phyloP scores from a whole-genome alignment of 2,329 filamentous ascomycete genomes.

The Fusarium sterilihyphosum region DNA sequence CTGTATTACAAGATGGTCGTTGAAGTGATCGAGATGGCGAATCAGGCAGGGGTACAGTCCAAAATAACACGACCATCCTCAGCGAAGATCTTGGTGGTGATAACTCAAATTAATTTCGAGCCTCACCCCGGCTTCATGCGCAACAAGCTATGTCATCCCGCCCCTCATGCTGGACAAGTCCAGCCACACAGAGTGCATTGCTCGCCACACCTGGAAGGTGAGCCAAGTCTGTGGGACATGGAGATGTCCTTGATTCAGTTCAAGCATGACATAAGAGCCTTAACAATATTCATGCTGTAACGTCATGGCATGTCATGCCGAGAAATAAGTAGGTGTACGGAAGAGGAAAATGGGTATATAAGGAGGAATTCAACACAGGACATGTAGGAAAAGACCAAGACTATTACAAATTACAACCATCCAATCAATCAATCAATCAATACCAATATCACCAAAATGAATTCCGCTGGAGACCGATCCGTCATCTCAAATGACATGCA shows the following conservation, averaged over 20 bases:
- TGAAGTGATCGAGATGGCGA: conserved; percentile 16
- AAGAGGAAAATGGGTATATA: conserved; percentile 6
- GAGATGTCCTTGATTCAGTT: conserved; percentile 16
- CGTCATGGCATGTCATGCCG: conserved; percentile 24
- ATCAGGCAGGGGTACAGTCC: background rate
- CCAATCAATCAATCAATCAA: background rate
- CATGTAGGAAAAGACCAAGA: background rate
- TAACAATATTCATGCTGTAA: background rate
- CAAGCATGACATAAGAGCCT: conserved; percentile 31
- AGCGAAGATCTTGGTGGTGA: too few relatives aligned
- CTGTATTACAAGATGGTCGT: background rate
- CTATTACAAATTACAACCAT: background rate
- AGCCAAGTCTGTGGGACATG: background rate
- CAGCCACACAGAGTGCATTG: conserved; percentile 16
- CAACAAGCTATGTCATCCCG: conserved; percentile 19
- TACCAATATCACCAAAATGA: conserved; percentile 17
- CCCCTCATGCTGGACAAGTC: conserved; percentile 1
- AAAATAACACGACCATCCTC: background rate
- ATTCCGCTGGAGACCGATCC: conserved; percentile 52
- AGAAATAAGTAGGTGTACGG: background rate
- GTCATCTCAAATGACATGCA: conserved; percentile 55
- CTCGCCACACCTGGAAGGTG: conserved; percentile 1
- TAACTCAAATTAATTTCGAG: background rate
- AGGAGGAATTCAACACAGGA: background rate
- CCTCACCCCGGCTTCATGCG: background rate